Percentiles rank a stretch among this genome's conserved stretches.
Conservation (phyloP, 352 stramenopile genomes). For the Pythium insidiosum region DNA sequence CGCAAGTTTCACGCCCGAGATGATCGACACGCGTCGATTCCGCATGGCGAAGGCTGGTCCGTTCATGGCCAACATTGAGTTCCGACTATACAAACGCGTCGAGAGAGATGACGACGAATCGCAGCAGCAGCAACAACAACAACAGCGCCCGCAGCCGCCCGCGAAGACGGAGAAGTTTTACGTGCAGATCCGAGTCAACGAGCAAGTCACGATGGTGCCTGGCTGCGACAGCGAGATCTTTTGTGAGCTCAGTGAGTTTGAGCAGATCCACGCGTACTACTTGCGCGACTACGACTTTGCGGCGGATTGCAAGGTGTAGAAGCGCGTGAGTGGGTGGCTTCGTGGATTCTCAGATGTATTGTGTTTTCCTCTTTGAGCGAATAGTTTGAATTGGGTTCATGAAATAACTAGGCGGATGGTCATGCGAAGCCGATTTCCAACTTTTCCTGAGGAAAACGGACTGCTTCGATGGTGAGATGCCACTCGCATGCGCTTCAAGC, state of each 20-base stretch:
- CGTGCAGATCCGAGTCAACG: constrained; percentile 20
- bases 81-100: constrained; percentile 13
- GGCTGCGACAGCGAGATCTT: constrained; percentile 11
- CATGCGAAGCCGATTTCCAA: too few relatives aligned
- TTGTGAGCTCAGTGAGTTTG: constrained; percentile 13
- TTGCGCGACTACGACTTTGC: constrained; percentile 15
- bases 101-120: background rate
- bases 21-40: constrained; percentile 11
- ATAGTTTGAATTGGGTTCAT: too few relatives aligned
- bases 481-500: too few relatives aligned
- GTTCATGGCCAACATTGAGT: constrained; percentile 17
- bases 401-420: too few relatives aligned
- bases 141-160: background rate
- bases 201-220: constrained; percentile 13
- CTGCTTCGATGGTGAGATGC: too few relatives aligned
- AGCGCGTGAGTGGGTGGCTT: too few relatives aligned
- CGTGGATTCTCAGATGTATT: too few relatives aligned
- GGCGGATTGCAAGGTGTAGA: constrained; percentile 10
- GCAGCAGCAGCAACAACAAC: background rate
- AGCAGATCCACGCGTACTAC: constrained; percentile 14
- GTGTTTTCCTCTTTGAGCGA: too few relatives aligned
- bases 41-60: constrained; percentile 7
- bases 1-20: background rate
- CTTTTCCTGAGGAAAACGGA: too few relatives aligned
- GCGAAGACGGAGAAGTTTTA: constrained; percentile 1